These are phyloP conservation scores for Zasmidium citrigriseum DNA, from an alignment of 2,329 filamentous ascomycete genomes.

Conservation along the genomic window DNA sequence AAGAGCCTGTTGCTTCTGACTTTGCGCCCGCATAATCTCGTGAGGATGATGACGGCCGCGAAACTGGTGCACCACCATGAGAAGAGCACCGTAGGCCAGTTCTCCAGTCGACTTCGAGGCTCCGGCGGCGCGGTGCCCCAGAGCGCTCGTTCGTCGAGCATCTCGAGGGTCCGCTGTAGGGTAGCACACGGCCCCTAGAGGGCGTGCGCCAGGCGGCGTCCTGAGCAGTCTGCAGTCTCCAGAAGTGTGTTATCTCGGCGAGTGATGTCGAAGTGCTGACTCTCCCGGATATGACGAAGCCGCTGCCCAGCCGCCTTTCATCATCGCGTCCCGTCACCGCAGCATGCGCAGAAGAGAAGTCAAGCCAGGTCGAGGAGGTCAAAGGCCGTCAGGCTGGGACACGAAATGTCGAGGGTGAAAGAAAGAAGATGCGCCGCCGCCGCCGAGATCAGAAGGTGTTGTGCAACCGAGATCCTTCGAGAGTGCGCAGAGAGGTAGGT, in stretches of 20 bases:
- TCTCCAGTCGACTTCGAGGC: slow-evolving; percentile 52
- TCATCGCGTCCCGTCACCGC: neutral
- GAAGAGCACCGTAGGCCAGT: slow-evolving; percentile 91
- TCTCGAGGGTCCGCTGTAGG: slow-evolving; percentile 1
- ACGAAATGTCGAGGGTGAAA: neutral
- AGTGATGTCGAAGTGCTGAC: slow-evolving; percentile 2
- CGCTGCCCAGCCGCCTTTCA: neutral
- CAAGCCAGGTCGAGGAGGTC: neutral
- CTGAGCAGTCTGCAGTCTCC: slow-evolving; percentile 4
- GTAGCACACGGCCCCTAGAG: slow-evolving; percentile 15
- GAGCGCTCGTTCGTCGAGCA: slow-evolving; percentile 31
- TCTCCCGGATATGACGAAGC: slow-evolving; percentile 6
- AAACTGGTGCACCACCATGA: slow-evolving; percentile 82
- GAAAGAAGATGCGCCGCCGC: neutral
- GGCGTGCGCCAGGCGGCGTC: slow-evolving; percentile 15
- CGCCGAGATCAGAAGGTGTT: slow-evolving; percentile 1
- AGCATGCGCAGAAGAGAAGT: neutral
- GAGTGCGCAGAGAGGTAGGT: neutral
- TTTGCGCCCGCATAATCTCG: slow-evolving; percentile 81
- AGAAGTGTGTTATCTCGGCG: neutral
- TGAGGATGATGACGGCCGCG: slow-evolving; percentile 74
- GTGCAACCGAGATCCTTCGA: slow-evolving; percentile 8
- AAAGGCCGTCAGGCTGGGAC: neutral
- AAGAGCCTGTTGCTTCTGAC: slow-evolving; percentile 85
- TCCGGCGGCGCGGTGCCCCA: slow-evolving; percentile 54